phyloP scores from a whole-genome alignment of 2,329 filamentous ascomycete species.

The Neurospora sp. region DNA sequence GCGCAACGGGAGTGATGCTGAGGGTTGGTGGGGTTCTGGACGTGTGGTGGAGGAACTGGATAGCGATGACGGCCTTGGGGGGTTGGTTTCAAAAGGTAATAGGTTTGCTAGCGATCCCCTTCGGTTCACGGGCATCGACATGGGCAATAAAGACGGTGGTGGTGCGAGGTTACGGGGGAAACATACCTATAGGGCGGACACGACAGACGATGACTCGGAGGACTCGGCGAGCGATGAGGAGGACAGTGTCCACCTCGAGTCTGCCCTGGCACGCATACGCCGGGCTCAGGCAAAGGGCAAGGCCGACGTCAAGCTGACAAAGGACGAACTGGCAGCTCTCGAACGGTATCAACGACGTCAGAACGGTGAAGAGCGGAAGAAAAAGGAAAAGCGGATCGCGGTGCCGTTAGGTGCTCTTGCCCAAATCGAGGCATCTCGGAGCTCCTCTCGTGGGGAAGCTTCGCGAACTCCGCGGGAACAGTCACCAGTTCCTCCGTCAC shows the following conservation, averaged over 20 bases:
- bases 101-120: slow-evolving; percentile 51
- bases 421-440: background rate
- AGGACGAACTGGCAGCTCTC: slow-evolving; percentile 71
- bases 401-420: slow-evolving; percentile 26
- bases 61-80: slow-evolving; percentile 45
- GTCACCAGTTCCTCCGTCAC: slow-evolving; percentile 28
- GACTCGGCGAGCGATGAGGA: slow-evolving; percentile 44
- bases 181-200: slow-evolving; percentile 29
- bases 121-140: slow-evolving; percentile 49
- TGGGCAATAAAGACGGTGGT: slow-evolving; percentile 35
- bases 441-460: slow-evolving; percentile 35
- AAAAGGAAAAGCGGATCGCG: slow-evolving; percentile 38
- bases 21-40: slow-evolving; percentile 26
- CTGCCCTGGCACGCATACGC: slow-evolving; percentile 70
- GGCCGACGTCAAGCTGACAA: slow-evolving; percentile 67
- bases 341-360: slow-evolving; percentile 56
- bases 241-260: slow-evolving; percentile 67
- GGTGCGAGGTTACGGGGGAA: slow-evolving; percentile 26
- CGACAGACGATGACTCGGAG: slow-evolving; percentile 36
- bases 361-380: slow-evolving; percentile 29
- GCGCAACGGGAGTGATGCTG: slow-evolving; percentile 37
- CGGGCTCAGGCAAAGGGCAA: slow-evolving; percentile 67
- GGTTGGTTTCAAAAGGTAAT: slow-evolving; percentile 30
- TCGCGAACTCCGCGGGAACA: slow-evolving; percentile 30
- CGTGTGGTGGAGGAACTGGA: slow-evolving; percentile 60